Evolutionary conservation across 306 rosid genomes (phyloP).

Genomic region (Benincasa hispida): DNA sequence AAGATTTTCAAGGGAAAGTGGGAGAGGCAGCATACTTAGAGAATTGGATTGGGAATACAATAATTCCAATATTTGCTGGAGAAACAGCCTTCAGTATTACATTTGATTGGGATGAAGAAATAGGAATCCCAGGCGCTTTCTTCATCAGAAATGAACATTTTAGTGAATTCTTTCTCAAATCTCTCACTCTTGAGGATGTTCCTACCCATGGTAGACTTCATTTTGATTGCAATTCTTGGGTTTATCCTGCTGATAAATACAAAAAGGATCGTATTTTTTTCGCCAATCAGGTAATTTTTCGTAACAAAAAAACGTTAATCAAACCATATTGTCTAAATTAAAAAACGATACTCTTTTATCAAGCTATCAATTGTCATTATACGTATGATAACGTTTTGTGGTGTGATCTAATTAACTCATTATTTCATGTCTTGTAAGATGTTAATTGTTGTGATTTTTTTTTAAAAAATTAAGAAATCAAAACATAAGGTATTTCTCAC

Average conservation of each 20-base stretch:
- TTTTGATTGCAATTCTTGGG: constrained; percentile 65
- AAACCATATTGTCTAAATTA: no score
- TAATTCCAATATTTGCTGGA: constrained; percentile 27
- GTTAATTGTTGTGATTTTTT: no score
- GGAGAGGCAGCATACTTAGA: constrained; percentile 45
- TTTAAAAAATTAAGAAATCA: no score
- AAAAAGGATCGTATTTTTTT: constrained; percentile 45
- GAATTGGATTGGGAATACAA: constrained; percentile 24
- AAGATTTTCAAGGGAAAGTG: constrained; percentile 28
- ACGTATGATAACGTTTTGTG: no score
- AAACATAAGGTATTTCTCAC: no score
- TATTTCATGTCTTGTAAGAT: no score
- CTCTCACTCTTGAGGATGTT: constrained; percentile 44
- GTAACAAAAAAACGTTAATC: neutral
- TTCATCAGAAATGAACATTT: constrained; percentile 28
- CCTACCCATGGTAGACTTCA: constrained; percentile 29
- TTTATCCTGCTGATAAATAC: constrained; percentile 30
- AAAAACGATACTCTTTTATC: no score
- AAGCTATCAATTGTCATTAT: no score
- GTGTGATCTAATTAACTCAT: no score
- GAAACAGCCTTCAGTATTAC: constrained; percentile 29
- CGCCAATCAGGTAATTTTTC: constrained; percentile 35
- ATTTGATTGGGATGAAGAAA: constrained; percentile 37
- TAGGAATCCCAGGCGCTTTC: constrained; percentile 62
- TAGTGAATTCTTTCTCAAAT: constrained; percentile 48